Conservation (phyloP, 192 early-diverging fungal species). For the Ambispora gerdemannii region DNA sequence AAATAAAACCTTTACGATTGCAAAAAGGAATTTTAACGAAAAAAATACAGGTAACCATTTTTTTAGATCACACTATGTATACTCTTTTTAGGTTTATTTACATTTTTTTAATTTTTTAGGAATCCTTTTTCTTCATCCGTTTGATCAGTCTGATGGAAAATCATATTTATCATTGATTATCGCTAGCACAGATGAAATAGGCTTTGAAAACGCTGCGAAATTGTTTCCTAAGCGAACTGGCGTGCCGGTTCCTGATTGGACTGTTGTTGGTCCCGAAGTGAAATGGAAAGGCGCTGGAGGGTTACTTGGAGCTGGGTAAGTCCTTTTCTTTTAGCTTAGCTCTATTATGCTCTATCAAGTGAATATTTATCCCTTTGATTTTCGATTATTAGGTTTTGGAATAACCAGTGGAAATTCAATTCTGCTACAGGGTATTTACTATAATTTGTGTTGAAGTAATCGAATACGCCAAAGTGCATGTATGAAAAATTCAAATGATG, state of each 20-base stretch:
- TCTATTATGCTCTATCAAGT: neutral
- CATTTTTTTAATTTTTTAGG: conserved; percentile 30
- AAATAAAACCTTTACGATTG: conserved; percentile 44
- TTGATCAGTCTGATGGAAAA: conserved; percentile 31
- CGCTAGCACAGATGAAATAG: conserved; percentile 42
- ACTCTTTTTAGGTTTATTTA: too few relatives aligned
- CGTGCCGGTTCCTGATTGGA: conserved; percentile 51
- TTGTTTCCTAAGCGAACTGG: conserved; percentile 53
- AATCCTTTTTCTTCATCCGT: conserved; percentile 45
- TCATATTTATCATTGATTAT: conserved; percentile 46
- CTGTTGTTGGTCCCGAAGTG: conserved; percentile 48
- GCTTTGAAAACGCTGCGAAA: conserved; percentile 38
- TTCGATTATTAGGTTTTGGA: conserved; percentile 30
- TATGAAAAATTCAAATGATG: too few relatives aligned
- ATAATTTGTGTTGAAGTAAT: neutral
- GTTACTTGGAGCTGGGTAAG: conserved; percentile 50
- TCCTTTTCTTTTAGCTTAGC: neutral
- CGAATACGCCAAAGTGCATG: too few relatives aligned
- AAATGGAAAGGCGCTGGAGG: conserved; percentile 50
- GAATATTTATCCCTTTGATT: neutral
- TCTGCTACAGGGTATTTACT: conserved; percentile 29
- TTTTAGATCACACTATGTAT: neutral
- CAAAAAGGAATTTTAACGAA: conserved; percentile 39
- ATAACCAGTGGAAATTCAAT: conserved; percentile 33
- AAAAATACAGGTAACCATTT: conserved; percentile 47